A percentile compares a stretch with the other conserved stretches of the same genome.
Evolutionary conservation across 805 yeast species (phyloP).

Genomic region (Candida verbasci): DNA sequence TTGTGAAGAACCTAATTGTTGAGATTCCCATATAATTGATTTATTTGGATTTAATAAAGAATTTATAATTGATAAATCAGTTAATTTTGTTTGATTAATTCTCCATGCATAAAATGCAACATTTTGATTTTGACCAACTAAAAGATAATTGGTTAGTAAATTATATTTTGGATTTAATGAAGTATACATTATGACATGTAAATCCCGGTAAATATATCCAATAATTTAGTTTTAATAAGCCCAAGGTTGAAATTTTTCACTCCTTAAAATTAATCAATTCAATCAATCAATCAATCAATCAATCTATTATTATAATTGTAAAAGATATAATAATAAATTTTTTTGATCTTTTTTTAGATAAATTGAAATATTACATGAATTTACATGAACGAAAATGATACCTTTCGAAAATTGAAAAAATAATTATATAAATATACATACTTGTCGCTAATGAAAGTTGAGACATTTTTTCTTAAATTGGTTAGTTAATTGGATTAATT

Average conservation of each 20-base stretch:
- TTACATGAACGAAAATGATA: too few species aligned
- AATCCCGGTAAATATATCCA: too few species aligned
- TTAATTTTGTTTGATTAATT: conserved; percentile 39
- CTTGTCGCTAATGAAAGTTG: conserved; percentile 5
- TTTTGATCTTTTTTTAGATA: not conserved
- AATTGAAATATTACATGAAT: too few species aligned
- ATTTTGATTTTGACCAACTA: conserved; percentile 53
- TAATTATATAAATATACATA: conserved; percentile 2
- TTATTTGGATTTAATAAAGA: conserved; percentile 13
- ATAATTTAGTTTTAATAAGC: too few species aligned
- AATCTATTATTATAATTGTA: not conserved
- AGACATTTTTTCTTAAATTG: too few species aligned
- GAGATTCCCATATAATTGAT: conserved; percentile 14
- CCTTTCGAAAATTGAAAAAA: not conserved
- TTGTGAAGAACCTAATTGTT: conserved; percentile 9
- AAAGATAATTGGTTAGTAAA: conserved; percentile 4
- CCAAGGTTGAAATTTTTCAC: too few species aligned
- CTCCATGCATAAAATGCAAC: conserved; percentile 59
- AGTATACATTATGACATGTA: too few species aligned
- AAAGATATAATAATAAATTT: not conserved
- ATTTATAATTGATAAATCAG: conserved; percentile 37
- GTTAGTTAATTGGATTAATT: too few species aligned
- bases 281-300: too few species aligned
- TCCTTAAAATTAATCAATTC: too few species aligned
- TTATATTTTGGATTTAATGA: not conserved